Conservation (phyloP, 169 alveolate species). For the Plasmodium knowlesi region DNA sequence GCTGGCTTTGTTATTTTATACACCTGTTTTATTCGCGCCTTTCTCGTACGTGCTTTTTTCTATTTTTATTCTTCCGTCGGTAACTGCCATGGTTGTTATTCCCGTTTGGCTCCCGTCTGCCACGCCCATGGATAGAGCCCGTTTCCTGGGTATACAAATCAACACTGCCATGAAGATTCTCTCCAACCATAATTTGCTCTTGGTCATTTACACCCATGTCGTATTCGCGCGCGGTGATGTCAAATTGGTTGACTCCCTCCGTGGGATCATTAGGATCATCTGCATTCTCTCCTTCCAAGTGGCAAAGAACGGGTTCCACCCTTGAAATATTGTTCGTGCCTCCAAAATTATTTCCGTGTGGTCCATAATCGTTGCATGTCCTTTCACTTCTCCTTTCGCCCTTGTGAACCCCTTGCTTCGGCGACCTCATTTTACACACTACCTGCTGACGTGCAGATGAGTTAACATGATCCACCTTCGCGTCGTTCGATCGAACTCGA, state of each 20-base stretch:
- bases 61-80: not conserved
- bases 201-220: not conserved
- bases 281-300: not conserved
- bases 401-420: not conserved
- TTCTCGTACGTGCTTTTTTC: not conserved
- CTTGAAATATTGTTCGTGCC: not conserved
- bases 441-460: not conserved
- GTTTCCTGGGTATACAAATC: not conserved
- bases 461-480: not conserved
- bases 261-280: not conserved
- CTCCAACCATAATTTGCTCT: not conserved
- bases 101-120: not conserved
- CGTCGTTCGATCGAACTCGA: not conserved
- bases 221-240: not conserved
- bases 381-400: not conserved
- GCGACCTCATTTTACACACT: not conserved
- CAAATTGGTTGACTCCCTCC: not conserved
- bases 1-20: not conserved
- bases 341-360: not conserved
- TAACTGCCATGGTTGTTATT: not conserved
- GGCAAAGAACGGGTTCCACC: not conserved
- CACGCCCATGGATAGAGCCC: not conserved
- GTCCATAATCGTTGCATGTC: not conserved
- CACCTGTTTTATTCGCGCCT: not conserved
- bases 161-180: not conserved